Percentiles rank a stretch among this genome's conserved stretches.
Evolutionary conservation across 192 early-diverging fungal genomes (phyloP).

Genomic region (Rhizophlyctis rosea): DNA sequence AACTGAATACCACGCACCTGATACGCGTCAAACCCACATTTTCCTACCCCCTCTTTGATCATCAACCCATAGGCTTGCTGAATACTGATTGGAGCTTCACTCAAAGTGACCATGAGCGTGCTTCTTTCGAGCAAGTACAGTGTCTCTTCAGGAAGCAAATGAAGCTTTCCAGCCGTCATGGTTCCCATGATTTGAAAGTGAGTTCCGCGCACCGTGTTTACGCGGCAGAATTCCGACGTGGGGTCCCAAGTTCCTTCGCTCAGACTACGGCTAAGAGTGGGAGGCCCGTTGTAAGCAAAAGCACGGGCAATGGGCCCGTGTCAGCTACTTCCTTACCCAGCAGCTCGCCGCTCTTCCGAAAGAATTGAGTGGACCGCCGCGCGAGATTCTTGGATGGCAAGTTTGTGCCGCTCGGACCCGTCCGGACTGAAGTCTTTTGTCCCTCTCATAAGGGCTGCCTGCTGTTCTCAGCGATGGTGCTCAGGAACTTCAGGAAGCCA

Average conservation of each 20-base stretch:
- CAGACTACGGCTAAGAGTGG: constrained; percentile 14
- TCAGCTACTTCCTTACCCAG: background rate
- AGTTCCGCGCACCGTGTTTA: background rate
- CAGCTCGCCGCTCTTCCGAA: constrained; percentile 10
- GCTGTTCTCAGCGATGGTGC: no score
- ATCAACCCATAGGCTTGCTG: constrained; percentile 21
- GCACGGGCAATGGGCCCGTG: background rate
- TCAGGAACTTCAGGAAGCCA: no score
- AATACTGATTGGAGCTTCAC: constrained; percentile 4
- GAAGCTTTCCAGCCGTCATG: background rate
- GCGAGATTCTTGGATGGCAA: constrained; percentile 9
- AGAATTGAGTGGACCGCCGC: constrained; percentile 8
- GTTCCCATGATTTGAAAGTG: constrained; percentile 8
- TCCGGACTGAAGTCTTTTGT: constrained; percentile 20
- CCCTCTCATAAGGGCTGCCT: constrained; percentile 9
- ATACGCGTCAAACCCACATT: constrained; percentile 4
- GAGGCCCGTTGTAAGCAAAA: background rate
- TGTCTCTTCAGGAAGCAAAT: constrained; percentile 13
- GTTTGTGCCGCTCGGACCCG: constrained; percentile 6
- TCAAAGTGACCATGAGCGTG: constrained; percentile 7
- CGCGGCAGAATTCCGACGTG: background rate
- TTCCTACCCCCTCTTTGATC: background rate
- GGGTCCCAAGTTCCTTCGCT: constrained; percentile 2
- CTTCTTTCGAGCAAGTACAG: constrained; percentile 22
- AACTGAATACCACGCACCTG: background rate